Conservation (phyloP, 257 asterid genomes). For the Vinca minor region DNA sequence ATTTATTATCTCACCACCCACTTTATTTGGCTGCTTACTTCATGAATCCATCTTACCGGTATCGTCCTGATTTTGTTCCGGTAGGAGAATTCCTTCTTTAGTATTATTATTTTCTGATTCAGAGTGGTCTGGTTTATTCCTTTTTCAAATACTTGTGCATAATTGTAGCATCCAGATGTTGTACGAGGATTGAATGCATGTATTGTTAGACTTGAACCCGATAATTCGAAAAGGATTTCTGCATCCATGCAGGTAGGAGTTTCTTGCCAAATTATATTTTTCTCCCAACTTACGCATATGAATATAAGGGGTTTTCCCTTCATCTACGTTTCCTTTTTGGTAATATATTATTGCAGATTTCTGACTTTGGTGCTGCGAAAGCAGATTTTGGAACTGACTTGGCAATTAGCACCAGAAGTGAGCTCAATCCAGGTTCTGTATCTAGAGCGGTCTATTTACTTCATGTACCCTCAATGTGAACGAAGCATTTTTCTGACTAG, state of each 20-base stretch:
- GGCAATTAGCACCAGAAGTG: slow-evolving; percentile 84
- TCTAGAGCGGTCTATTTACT: slow-evolving; percentile 9
- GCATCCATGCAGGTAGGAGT: slow-evolving; percentile 89
- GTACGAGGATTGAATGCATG: slow-evolving; percentile 88
- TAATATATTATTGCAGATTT: slow-evolving; percentile 42
- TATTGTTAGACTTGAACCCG: slow-evolving; percentile 72
- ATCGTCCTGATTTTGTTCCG: slow-evolving; percentile 74
- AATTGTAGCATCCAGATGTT: slow-evolving; percentile 75
- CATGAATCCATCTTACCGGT: slow-evolving; percentile 74
- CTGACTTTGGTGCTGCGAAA: slow-evolving; percentile 78
- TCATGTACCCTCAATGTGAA: neutral
- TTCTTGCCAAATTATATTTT: neutral
- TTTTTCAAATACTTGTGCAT: slow-evolving; percentile 26
- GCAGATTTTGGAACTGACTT: slow-evolving; percentile 95
- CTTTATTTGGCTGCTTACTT: slow-evolving; percentile 81
- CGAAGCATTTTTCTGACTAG: slow-evolving; percentile 22
- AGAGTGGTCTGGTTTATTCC: slow-evolving; percentile 7
- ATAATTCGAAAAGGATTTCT: slow-evolving; percentile 67
- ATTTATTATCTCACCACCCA: slow-evolving; percentile 66
- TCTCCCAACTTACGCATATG: neutral
- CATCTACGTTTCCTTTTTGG: slow-evolving; percentile 3
- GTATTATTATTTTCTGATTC: slow-evolving; percentile 10
- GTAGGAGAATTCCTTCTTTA: slow-evolving; percentile 37
- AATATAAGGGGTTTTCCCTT: neutral
- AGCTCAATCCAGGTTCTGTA: slow-evolving; percentile 78